Conservation (phyloP, 2,329 filamentous ascomycete species). For the Coniochaeta sp. region DNA sequence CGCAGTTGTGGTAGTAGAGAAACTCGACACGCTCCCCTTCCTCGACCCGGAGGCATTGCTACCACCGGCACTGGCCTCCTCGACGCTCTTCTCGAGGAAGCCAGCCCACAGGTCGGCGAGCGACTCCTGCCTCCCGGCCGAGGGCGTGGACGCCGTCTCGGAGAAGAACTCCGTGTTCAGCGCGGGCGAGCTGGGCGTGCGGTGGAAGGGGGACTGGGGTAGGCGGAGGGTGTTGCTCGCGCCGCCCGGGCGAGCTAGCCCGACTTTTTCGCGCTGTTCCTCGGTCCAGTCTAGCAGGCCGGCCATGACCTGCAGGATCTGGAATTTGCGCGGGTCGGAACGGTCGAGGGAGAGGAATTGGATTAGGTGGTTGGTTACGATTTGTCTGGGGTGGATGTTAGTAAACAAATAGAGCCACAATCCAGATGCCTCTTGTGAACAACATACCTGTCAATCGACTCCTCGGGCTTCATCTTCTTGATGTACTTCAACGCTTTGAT, state of each 20-base stretch:
- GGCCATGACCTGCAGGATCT: constrained; percentile 91
- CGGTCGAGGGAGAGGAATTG: constrained; percentile 92
- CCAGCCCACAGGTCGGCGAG: constrained; percentile 91
- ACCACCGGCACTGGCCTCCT: no score
- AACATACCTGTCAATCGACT: constrained; percentile 84
- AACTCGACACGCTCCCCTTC: constrained; percentile 47
- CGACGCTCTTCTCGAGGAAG: constrained; percentile 71
- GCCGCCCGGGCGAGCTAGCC: constrained; percentile 76
- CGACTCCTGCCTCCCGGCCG: constrained; percentile 58
- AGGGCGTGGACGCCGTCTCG: constrained; percentile 48
- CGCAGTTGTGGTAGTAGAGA: constrained; percentile 30
- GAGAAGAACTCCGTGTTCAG: constrained; percentile 73
- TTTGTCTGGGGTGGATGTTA: constrained; percentile 55
- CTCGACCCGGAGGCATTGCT: constrained; percentile 20
- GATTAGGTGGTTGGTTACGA: constrained; percentile 93
- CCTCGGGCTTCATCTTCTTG: constrained; percentile 93
- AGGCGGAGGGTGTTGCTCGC: constrained; percentile 45
- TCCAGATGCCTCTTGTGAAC: no score
- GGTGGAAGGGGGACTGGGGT: constrained; percentile 67
- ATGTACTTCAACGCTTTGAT: constrained; percentile 92
- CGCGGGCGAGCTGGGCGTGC: constrained; percentile 82
- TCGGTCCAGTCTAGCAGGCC: constrained; percentile 89
- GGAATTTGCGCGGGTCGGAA: constrained; percentile 94
- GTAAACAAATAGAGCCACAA: no score
- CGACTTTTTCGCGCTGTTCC: constrained; percentile 89